A percentile compares a stretch with the other conserved stretches of the same genome.
phyloP scores from a whole-genome alignment of 1,284 basidiomycete genomes.

The Fomitiporia mediterranea region DNA sequence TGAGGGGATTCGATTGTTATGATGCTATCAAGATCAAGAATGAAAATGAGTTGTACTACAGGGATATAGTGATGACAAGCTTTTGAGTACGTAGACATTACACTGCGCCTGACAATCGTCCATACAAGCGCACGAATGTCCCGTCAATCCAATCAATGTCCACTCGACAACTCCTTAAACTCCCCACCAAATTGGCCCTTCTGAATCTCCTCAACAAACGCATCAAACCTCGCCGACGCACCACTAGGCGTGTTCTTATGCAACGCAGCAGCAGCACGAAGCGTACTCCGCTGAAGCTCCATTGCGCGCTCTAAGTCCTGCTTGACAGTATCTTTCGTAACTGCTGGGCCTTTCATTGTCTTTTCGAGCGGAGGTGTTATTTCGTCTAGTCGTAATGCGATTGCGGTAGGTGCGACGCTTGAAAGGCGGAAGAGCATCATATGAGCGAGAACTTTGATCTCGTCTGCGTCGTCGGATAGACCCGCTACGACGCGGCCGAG shows the following conservation, averaged over 20 bases:
- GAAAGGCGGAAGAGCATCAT: conserved; percentile 92
- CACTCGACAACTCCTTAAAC: conserved; percentile 51
- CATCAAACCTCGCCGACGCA: conserved; percentile 68
- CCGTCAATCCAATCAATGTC: neutral
- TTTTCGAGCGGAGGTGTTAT: conserved; percentile 76
- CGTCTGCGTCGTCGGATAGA: conserved; percentile 86
- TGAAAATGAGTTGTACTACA: conserved; percentile 11
- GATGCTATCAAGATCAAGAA: neutral
- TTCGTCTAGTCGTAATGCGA: conserved; percentile 85
- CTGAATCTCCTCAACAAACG: conserved; percentile 66
- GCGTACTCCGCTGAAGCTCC: conserved; percentile 85
- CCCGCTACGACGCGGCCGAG: conserved; percentile 79
- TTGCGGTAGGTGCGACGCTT: conserved; percentile 76
- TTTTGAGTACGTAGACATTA: no score
- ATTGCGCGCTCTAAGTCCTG: conserved; percentile 94
- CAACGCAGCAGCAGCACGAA: conserved; percentile 83
- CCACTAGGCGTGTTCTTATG: conserved; percentile 61
- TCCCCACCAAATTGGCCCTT: conserved; percentile 63
- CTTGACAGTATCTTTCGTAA: conserved; percentile 93
- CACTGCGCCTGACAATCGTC: no score
- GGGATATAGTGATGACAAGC: neutral
- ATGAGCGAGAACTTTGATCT: conserved; percentile 95
- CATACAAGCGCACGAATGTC: no score
- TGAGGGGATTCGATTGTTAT: no score
- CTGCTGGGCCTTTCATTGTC: conserved; percentile 87